Conservation (phyloP, 2,329 filamentous ascomycete species). For the Colletotrichum sansevieriae region DNA sequence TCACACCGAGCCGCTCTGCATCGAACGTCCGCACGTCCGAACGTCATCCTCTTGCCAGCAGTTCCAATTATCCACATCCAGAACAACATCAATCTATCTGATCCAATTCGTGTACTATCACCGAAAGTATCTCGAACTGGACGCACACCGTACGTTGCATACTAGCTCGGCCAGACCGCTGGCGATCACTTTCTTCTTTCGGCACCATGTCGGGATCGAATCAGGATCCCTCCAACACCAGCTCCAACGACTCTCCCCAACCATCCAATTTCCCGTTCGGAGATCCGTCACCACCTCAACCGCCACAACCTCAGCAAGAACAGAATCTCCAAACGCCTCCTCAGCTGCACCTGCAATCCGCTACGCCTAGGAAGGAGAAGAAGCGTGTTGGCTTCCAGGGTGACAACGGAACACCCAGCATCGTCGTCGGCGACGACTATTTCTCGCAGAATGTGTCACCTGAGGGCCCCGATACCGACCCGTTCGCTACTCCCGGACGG, state of each 20-base stretch:
- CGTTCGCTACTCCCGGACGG: slow-evolving; percentile 37
- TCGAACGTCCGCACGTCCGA: not conserved
- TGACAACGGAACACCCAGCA: slow-evolving; percentile 48
- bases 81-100: slow-evolving; percentile 6
- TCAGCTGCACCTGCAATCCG: slow-evolving; percentile 23
- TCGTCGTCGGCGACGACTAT: slow-evolving; percentile 44
- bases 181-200: slow-evolving; percentile 28
- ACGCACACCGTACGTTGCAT: not conserved
- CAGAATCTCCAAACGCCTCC: slow-evolving; percentile 30
- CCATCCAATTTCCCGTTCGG: slow-evolving; percentile 20
- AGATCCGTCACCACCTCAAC: slow-evolving; percentile 19
- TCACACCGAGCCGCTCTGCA: slow-evolving; percentile 7
- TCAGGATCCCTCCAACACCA: slow-evolving; percentile 20
- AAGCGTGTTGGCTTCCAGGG: slow-evolving; percentile 54
- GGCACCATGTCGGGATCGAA: slow-evolving; percentile 28
- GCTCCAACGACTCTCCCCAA: slow-evolving; percentile 14
- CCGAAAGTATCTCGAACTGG: not conserved
- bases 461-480: slow-evolving; percentile 31
- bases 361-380: slow-evolving; percentile 50
- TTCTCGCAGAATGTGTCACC: slow-evolving; percentile 33
- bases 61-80: slow-evolving; percentile 4
- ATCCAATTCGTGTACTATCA: slow-evolving; percentile 1
- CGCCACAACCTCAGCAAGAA: not conserved
- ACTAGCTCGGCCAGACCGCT: not conserved
- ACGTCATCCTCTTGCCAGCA: not conserved